phyloP scores from a whole-genome alignment of 2,329 filamentous ascomycete genomes.

The Colletotrichum higginsianum region DNA sequence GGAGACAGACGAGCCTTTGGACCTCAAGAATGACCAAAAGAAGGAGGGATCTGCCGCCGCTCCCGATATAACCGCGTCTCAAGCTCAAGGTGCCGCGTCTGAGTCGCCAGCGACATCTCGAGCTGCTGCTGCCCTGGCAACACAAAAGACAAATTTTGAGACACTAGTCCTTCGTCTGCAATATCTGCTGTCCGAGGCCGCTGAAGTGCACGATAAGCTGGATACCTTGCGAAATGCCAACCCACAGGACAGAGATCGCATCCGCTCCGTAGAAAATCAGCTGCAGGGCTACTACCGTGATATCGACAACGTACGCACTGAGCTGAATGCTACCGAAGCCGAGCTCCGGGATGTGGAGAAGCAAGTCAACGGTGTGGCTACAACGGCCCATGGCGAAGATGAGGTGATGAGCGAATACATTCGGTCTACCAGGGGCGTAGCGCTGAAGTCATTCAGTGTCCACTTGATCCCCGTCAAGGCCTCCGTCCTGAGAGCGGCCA shows the following conservation, averaged over 20 bases:
- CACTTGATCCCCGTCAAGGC: constrained; percentile 74
- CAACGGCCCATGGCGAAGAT: constrained; percentile 42
- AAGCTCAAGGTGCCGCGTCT: constrained; percentile 33
- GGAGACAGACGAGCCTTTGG: constrained; percentile 49
- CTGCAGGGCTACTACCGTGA: constrained; percentile 50
- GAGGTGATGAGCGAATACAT: constrained; percentile 66
- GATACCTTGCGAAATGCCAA: constrained; percentile 45
- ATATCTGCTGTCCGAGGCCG: constrained; percentile 50
- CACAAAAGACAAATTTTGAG: constrained; percentile 53
- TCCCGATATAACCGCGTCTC: constrained; percentile 10
- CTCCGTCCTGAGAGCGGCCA: constrained; percentile 67
- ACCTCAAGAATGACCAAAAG: constrained; percentile 14
- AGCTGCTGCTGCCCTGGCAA: constrained; percentile 45
- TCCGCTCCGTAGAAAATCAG: constrained; percentile 49
- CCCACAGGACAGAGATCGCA: constrained; percentile 40
- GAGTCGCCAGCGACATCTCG: constrained; percentile 21
- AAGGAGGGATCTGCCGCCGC: constrained; percentile 12
- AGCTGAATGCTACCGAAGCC: constrained; percentile 54
- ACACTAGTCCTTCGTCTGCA: constrained; percentile 52
- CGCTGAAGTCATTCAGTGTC: constrained; percentile 68
- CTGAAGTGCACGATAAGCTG: constrained; percentile 50
- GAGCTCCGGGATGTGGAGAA: constrained; percentile 55
- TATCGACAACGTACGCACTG: constrained; percentile 52
- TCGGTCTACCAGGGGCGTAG: constrained; percentile 70
- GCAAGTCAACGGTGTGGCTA: constrained; percentile 38